These are phyloP conservation scores for Saccharomycopsis oosterbeekiorum DNA, from an alignment of 805 yeast genomes.

Conservation along the genomic window DNA sequence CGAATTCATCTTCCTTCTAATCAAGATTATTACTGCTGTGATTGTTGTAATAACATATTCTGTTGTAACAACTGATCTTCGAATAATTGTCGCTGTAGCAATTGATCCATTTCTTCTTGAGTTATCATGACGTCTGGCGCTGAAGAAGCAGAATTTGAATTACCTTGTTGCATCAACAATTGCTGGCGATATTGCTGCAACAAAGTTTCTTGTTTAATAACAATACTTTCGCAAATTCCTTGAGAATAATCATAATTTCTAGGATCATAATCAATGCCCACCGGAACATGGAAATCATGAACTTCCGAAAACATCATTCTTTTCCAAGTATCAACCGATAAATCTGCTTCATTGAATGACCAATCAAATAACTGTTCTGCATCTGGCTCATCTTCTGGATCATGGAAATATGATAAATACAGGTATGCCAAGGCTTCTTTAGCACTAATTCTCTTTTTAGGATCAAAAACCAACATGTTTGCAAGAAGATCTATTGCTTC, in stretches of 20 bases:
- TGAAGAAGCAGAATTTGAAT: background rate
- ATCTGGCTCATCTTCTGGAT: conserved; percentile 93
- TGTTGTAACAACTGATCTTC: background rate
- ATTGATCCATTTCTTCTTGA: background rate
- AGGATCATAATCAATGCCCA: conserved; percentile 6
- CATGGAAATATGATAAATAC: conserved; percentile 91
- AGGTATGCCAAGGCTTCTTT: conserved; percentile 84
- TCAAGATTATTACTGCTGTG: background rate
- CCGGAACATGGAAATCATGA: conserved; percentile 49
- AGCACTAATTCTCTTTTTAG: conserved; percentile 88
- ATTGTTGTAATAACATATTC: background rate
- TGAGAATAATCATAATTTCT: conserved; percentile 7
- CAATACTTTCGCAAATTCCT: conserved; percentile 14
- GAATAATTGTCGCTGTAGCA: background rate
- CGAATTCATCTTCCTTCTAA: background rate
- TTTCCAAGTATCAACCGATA: conserved; percentile 97
- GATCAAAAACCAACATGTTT: conserved; percentile 90
- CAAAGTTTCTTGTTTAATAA: conserved; percentile 9
- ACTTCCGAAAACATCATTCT: conserved; percentile 99
- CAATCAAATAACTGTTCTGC: conserved; percentile 92
- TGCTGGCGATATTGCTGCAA: conserved; percentile 2
- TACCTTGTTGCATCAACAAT: background rate
- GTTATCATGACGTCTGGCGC: background rate
- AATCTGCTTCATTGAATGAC: conserved; percentile 96
- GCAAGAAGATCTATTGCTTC: conserved; percentile 83